Conservation (phyloP, 495 filamentous ascomycete genomes). For the Alectoria sarmentosa region DNA sequence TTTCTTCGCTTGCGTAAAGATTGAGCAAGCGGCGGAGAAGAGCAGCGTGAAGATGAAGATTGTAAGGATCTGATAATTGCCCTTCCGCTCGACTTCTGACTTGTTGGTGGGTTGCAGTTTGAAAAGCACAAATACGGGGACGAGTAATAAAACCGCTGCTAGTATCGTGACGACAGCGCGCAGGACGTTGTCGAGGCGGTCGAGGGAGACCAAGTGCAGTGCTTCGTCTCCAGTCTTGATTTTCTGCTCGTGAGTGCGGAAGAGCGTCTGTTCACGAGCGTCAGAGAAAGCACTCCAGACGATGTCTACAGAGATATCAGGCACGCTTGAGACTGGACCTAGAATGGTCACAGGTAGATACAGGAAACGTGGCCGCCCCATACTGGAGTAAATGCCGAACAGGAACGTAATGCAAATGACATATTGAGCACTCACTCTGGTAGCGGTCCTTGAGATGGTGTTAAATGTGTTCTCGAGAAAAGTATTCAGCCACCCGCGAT, state of each 20-base stretch:
- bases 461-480: conserved; percentile 15
- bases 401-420: neutral
- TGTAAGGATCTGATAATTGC: conserved; percentile 14
- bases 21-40: conserved; percentile 23
- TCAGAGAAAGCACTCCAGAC: neutral
- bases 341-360: neutral
- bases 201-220: conserved; percentile 7
- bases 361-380: neutral
- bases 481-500: conserved; percentile 20
- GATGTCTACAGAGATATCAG: too few relatives aligned
- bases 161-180: conserved; percentile 7
- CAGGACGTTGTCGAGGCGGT: conserved; percentile 13
- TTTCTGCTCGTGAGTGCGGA: conserved; percentile 11
- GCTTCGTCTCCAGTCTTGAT: conserved; percentile 12
- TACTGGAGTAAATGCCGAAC: neutral
- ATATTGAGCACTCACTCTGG: conserved; percentile 6
- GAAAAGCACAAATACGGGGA: conserved; percentile 16
- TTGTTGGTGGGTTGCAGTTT: conserved; percentile 6
- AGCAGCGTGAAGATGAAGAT: conserved; percentile 23
- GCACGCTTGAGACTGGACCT: neutral
- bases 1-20: conserved; percentile 24
- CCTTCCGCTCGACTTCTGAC: conserved; percentile 12
- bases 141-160: conserved; percentile 6
- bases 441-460: conserved; percentile 14
- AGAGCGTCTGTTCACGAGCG: conserved; percentile 4